Evolutionary conservation across 768 basidiomycete genomes (phyloP).

Genomic region (Dioszegia crocea): DNA sequence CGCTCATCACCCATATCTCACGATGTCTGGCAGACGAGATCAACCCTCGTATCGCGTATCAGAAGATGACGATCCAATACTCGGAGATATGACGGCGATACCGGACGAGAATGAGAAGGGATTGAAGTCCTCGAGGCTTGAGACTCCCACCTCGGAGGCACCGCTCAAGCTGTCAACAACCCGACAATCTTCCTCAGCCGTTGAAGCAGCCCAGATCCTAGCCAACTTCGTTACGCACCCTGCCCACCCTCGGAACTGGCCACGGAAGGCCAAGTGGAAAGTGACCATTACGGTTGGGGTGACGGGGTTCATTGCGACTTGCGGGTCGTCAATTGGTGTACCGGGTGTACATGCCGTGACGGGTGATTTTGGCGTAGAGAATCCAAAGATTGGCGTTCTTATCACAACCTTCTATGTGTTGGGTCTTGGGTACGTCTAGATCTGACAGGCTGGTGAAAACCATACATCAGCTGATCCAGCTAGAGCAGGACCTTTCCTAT

Average conservation of each 20-base stretch:
- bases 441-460: too few relatives aligned
- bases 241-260: conserved; percentile 34
- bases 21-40: too few relatives aligned
- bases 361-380: conserved; percentile 29
- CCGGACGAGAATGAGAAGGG: too few relatives aligned
- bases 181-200: conserved; percentile 15
- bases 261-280: conserved; percentile 23
- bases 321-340: conserved; percentile 33
- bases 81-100: too few relatives aligned
- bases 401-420: conserved; percentile 36
- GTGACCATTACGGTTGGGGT: conserved; percentile 27
- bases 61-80: not conserved
- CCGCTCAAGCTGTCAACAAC: conserved; percentile 2
- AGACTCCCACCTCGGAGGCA: not conserved
- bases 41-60: not conserved
- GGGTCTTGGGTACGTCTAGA: conserved; percentile 44
- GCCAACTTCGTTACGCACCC: conserved; percentile 26
- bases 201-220: conserved; percentile 18
- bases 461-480: not conserved
- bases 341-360: conserved; percentile 36
- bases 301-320: conserved; percentile 42
- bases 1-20: too few relatives aligned
- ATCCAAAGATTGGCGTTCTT: conserved; percentile 33
- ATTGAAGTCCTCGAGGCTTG: too few relatives aligned
- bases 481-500: conserved; percentile 44